Conservation (phyloP, 192 early-diverging fungal species). For the Thamnidium elegans region DNA sequence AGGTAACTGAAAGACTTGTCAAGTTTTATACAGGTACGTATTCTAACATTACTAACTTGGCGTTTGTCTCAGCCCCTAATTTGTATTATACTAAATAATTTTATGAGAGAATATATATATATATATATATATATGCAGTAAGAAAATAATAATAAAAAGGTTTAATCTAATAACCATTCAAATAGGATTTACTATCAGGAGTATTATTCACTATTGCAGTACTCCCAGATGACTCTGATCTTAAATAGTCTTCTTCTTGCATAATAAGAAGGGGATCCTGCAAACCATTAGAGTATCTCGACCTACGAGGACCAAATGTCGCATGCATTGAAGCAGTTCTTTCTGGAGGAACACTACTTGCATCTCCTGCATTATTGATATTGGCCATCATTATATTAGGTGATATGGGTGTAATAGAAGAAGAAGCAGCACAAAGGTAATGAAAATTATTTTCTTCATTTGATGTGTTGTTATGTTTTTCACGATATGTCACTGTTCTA, state of each 20-base stretch:
- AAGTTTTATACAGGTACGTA: no score
- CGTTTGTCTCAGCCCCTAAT: no score
- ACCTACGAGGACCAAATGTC: neutral
- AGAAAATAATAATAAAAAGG: neutral
- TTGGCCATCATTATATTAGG: neutral
- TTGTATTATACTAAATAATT: no score
- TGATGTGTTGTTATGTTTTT: neutral
- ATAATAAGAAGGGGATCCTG: neutral
- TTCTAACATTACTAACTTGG: no score
- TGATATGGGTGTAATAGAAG: neutral
- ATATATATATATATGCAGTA: no score
- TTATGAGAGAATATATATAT: no score
- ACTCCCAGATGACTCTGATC: neutral
- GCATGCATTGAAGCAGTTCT: slow-evolving; percentile 18
- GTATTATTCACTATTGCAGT: slow-evolving; percentile 1
- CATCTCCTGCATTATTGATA: slow-evolving; percentile 1
- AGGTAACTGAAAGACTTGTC: no score
- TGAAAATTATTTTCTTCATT: slow-evolving; percentile 7
- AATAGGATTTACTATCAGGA: slow-evolving; percentile 10
- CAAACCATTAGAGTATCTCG: neutral
- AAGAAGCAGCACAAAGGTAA: neutral
- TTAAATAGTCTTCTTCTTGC: slow-evolving; percentile 7
- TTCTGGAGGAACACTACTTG: slow-evolving; percentile 1
- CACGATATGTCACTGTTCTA: neutral
- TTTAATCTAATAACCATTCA: slow-evolving; percentile 11